Evolutionary conservation across 129 eudicot genomes (phyloP).

Genomic region (Pseudognaphalium luteoalbum): DNA sequence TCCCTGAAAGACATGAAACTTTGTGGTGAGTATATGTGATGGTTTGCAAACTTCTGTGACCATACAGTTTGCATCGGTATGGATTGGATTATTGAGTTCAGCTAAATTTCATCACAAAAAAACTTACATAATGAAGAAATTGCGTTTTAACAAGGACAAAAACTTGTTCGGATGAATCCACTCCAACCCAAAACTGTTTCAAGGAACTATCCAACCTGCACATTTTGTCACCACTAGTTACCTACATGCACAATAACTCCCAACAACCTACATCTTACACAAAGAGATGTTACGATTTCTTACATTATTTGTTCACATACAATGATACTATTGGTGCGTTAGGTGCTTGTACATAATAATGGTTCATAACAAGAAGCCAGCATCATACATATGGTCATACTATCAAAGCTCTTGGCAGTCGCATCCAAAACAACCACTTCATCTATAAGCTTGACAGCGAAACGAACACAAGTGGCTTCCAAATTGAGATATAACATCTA

Average conservation of each 20-base stretch:
- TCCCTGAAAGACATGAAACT: no score
- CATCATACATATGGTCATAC: not conserved
- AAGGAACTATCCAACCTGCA: no score
- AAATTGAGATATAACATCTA: constrained; percentile 81
- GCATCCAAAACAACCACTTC: constrained; percentile 5
- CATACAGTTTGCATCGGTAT: no score
- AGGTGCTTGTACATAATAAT: not conserved
- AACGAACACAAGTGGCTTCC: constrained; percentile 88
- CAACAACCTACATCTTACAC: not conserved
- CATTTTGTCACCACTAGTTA: not conserved
- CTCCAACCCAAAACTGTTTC: no score
- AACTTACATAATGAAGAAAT: no score
- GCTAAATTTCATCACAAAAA: no score
- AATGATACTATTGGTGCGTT: not conserved
- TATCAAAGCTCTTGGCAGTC: not conserved
- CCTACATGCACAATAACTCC: not conserved
- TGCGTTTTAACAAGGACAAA: no score
- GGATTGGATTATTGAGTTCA: no score
- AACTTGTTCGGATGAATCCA: no score
- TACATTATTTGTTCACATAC: not conserved
- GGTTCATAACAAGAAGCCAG: not conserved
- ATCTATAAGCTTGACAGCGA: constrained; percentile 39
- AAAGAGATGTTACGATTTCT: not conserved
- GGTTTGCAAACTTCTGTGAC: no score
- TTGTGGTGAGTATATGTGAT: no score